Conservation (phyloP, 2,329 filamentous ascomycete genomes). For the Nothophaeocryptopus gaeumannii region DNA sequence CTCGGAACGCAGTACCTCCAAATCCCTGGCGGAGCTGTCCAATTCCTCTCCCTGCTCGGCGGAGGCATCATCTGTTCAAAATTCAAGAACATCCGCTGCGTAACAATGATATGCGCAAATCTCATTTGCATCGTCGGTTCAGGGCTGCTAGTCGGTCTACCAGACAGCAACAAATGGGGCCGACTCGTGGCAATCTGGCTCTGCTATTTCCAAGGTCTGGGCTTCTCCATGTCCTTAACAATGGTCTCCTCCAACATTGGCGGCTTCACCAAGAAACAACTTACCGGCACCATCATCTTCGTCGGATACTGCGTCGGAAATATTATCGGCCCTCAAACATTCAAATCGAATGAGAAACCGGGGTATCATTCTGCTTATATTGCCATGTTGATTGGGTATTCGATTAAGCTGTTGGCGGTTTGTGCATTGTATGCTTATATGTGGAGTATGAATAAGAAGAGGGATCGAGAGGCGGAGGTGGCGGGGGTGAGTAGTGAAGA, state of each 20-base stretch:
- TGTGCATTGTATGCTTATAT: slow-evolving; percentile 55
- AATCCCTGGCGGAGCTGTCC: slow-evolving; percentile 58
- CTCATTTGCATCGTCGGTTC: slow-evolving; percentile 55
- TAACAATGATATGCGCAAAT: slow-evolving; percentile 58
- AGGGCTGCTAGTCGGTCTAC: slow-evolving; percentile 52
- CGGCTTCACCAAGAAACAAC: slow-evolving; percentile 56
- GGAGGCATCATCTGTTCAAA: slow-evolving; percentile 53
- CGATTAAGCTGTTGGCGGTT: slow-evolving; percentile 52
- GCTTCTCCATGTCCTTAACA: slow-evolving; percentile 54
- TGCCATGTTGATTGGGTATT: slow-evolving; percentile 58
- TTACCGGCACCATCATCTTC: slow-evolving; percentile 42
- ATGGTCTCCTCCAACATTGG: slow-evolving; percentile 55
- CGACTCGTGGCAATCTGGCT: slow-evolving; percentile 58
- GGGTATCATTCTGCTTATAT: slow-evolving; percentile 51
- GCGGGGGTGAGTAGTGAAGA: slow-evolving; percentile 36
- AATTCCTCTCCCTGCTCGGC: slow-evolving; percentile 53
- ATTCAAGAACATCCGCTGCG: slow-evolving; percentile 53
- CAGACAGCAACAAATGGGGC: slow-evolving; percentile 54
- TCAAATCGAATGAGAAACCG: slow-evolving; percentile 50
- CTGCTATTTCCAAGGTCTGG: slow-evolving; percentile 54
- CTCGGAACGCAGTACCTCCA: slow-evolving; percentile 58
- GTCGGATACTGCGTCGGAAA: slow-evolving; percentile 47
- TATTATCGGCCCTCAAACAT: slow-evolving; percentile 56
- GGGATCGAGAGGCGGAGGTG: slow-evolving; percentile 47
- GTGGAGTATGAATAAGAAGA: slow-evolving; percentile 53